Base-by-base conservation (phyloP, 192 early-diverging fungal genomes). In the Backusella parvicylindrica region DNA sequence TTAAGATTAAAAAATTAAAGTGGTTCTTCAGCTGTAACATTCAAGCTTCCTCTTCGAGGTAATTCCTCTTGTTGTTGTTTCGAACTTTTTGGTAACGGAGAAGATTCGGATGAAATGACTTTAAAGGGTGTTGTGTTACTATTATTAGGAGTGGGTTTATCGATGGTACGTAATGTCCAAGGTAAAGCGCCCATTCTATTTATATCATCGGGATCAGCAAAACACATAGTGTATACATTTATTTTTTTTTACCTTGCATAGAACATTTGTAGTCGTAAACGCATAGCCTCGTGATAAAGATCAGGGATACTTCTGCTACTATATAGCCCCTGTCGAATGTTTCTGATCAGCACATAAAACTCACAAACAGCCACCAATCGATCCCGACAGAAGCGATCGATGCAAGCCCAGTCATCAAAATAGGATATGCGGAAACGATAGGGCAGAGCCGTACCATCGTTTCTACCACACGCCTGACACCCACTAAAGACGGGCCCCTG, bases 201-300 rank as follows among this genome's bases (percentile, higher is more conserved):
- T 41, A 18, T 13, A 70, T 28, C 41, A 31, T 28, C 41, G n/a
- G 1, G 15, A 13, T 37, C 18, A 49, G 41, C 16, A 32, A n/a
- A n/a, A n/a, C n/a, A n/a, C n/a, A n/a, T n/a, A 41, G 40, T 13
- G 40, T 11, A 16, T 41, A 2, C 12, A 2, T n/a, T 16, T 40
- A 2, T n/a, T 16, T 56, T 7, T 37, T 63, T 75, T 75, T 77
- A 81, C 79, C 79, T 75, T 72, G 79, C 79, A 92, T 95, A 93
- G 75, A 97, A 98, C 95, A 99, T 99, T 77, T 93, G 91, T n/a
- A 97, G 85, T 47, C 96, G 90, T 71, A 96, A 82, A n/a, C 91
- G 88, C 64, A 95, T 87, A 18, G 91, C 88, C 74, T 99, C 97
- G 33, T 90, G 80, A 83, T 95, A 99, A 41, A 98, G 76, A 65